A percentile compares a stretch with the other conserved stretches of the same genome.
These are phyloP conservation scores for Xylaria cubensis DNA, from an alignment of 495 filamentous ascomycete genomes.

Conservation along the genomic window DNA sequence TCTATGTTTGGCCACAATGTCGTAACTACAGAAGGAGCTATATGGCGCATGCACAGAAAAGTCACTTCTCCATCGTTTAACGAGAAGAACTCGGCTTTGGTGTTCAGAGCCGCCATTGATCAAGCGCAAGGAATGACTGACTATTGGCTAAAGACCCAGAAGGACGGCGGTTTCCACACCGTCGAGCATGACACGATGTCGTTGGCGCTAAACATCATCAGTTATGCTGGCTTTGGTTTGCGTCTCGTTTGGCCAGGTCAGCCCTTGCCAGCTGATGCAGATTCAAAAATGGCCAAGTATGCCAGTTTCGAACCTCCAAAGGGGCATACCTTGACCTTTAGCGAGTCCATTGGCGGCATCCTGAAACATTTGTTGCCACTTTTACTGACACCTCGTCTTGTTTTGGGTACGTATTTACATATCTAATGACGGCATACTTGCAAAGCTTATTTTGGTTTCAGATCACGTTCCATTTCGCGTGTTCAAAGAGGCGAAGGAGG, in stretches of 20 bases:
- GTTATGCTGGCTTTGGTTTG: slow-evolving; percentile 69
- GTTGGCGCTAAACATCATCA: slow-evolving; percentile 71
- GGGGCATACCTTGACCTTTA: slow-evolving; percentile 67
- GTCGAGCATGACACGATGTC: slow-evolving; percentile 67
- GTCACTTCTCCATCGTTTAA: slow-evolving; percentile 71
- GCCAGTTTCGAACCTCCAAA: slow-evolving; percentile 50
- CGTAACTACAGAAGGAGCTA: slow-evolving; percentile 65
- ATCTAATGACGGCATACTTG: background rate
- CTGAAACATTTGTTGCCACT: slow-evolving; percentile 62
- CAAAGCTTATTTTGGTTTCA: slow-evolving; percentile 11
- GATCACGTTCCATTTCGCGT: slow-evolving; percentile 58
- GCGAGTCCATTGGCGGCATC: slow-evolving; percentile 56
- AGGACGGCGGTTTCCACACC: slow-evolving; percentile 52
- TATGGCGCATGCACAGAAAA: slow-evolving; percentile 73
- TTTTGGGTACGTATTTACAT: slow-evolving; percentile 41
- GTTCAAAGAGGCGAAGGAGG: slow-evolving; percentile 53
- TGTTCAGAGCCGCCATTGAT: slow-evolving; percentile 65
- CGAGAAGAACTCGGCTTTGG: slow-evolving; percentile 72
- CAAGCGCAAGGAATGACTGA: slow-evolving; percentile 64
- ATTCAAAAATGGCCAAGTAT: slow-evolving; percentile 51
- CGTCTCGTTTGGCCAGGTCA: slow-evolving; percentile 63
- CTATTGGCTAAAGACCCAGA: slow-evolving; percentile 51
- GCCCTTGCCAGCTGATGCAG: slow-evolving; percentile 44
- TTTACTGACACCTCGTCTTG: slow-evolving; percentile 55
- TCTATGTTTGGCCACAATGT: slow-evolving; percentile 70